Evolutionary conservation across 768 basidiomycete genomes (phyloP).

Genomic region (Auriscalpium microsporum): DNA sequence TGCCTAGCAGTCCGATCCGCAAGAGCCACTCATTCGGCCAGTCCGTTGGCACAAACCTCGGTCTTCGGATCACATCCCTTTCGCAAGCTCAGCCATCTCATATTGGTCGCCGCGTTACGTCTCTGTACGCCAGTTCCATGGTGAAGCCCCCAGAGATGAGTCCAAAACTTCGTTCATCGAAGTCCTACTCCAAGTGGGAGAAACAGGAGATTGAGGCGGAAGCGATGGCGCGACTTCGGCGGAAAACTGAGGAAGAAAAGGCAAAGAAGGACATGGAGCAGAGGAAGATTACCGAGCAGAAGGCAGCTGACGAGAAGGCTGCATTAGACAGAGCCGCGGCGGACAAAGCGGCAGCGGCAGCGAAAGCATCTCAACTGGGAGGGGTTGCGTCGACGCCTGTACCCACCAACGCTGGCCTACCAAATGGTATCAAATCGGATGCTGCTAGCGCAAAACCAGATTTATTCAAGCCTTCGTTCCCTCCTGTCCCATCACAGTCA

Average conservation of each 20-base stretch:
- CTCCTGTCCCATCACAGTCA: too few species aligned
- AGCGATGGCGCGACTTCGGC: conserved; percentile 66
- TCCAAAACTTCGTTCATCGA: conserved; percentile 39
- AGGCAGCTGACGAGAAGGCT: conserved; percentile 13
- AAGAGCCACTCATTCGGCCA: conserved; percentile 35
- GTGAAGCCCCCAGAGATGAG: conserved; percentile 38
- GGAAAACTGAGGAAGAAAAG: conserved; percentile 32
- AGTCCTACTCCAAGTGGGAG: conserved; percentile 72
- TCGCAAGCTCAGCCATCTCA: conserved; percentile 26
- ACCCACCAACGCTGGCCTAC: too few species aligned
- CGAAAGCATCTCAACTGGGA: background rate
- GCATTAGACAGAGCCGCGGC: background rate
- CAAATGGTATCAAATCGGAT: too few species aligned
- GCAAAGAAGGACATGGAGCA: conserved; percentile 10
- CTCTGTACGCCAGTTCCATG: conserved; percentile 18
- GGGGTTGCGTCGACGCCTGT: too few species aligned
- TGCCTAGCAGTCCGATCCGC: conserved; percentile 22
- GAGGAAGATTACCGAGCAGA: conserved; percentile 25
- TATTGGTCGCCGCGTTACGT: conserved; percentile 10
- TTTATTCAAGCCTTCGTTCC: too few species aligned
- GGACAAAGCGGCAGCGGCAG: too few species aligned
- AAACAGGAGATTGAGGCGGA: conserved; percentile 79
- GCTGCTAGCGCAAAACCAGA: too few species aligned
- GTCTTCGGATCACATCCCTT: conserved; percentile 27
- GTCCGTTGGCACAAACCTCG: conserved; percentile 36